A percentile compares a stretch with the other conserved stretches of the same genome.
phyloP scores from a whole-genome alignment of 306 rosid species.

The Cicer pinnatifidum region DNA sequence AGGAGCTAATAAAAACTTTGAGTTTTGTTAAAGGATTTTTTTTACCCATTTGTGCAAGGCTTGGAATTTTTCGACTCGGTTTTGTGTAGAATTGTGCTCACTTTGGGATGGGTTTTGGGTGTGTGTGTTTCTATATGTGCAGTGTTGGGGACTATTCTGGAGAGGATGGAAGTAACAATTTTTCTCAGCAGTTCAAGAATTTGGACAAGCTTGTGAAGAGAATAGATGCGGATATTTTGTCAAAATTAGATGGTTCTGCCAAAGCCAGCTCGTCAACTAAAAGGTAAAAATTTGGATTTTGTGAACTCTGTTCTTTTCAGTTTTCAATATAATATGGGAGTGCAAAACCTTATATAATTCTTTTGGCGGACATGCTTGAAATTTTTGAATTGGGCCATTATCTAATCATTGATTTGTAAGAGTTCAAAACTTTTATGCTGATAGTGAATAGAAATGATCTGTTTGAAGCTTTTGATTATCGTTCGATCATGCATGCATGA shows the following conservation, averaged over 20 bases:
- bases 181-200: conserved; percentile 69
- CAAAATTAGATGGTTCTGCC: conserved; percentile 62
- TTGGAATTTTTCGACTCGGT: not conserved
- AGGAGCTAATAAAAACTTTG: conserved; percentile 58
- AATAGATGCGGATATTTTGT: conserved; percentile 56
- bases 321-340: not conserved
- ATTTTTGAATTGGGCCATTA: conserved; percentile 18
- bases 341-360: not conserved
- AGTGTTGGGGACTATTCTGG: conserved; percentile 72
- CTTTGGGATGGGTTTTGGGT: conserved; percentile 1
- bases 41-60: not conserved
- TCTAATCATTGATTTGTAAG: not conserved
- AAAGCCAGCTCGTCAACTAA: conserved; percentile 51
- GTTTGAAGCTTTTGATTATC: conserved; percentile 32
- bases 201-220: conserved; percentile 68
- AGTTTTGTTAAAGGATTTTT: conserved; percentile 35
- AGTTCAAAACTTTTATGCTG: conserved; percentile 7
- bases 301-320: not conserved
- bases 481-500: not conserved
- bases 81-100: conserved; percentile 35
- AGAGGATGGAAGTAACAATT: conserved; percentile 64
- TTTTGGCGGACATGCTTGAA: conserved; percentile 4
- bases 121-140: conserved; percentile 17
- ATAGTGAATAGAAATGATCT: conserved; percentile 17
- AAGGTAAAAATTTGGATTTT: conserved; percentile 55